A percentile compares a stretch with the other conserved stretches of the same genome.
Conservation (phyloP, 2,329 filamentous ascomycete genomes). For the Cercospora citrullina region DNA sequence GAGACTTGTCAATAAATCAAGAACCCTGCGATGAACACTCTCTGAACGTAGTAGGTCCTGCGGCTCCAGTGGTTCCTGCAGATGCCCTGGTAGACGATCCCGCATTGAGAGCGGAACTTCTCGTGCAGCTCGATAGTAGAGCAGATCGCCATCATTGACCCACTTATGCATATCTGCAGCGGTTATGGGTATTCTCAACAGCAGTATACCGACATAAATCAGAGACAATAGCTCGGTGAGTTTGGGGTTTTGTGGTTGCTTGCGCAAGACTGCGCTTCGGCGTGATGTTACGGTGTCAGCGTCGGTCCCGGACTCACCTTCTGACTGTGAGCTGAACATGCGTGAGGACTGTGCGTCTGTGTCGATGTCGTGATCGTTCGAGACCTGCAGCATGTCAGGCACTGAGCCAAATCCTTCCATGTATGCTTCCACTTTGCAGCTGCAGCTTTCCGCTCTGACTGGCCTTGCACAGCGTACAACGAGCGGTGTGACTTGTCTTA, state of each 20-base stretch:
- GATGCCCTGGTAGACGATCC: slow-evolving; percentile 62
- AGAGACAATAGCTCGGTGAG: slow-evolving; percentile 74
- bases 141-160: slow-evolving; percentile 66
- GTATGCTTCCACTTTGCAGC: not conserved
- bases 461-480: not conserved
- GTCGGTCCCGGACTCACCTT: slow-evolving; percentile 45
- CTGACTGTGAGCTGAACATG: slow-evolving; percentile 61
- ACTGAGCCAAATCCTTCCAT: not conserved
- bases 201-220: slow-evolving; percentile 75
- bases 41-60: slow-evolving; percentile 51
- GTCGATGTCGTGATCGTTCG: slow-evolving; percentile 36
- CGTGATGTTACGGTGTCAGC: slow-evolving; percentile 35
- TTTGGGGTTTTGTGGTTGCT: slow-evolving; percentile 56
- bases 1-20: slow-evolving; percentile 64
- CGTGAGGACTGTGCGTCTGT: slow-evolving; percentile 46
- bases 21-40: slow-evolving; percentile 64
- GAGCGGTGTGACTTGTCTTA: slow-evolving; percentile 14
- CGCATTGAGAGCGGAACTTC: slow-evolving; percentile 64
- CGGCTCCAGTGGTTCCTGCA: slow-evolving; percentile 60
- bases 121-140: slow-evolving; percentile 66
- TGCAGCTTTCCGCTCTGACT: not conserved
- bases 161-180: slow-evolving; percentile 71
- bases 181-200: slow-evolving; percentile 74
- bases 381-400: slow-evolving; percentile 13
- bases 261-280: slow-evolving; percentile 41